Evolutionary conservation across 495 filamentous ascomycete genomes (phyloP).

Genomic region (Neurospora sublineolata): DNA sequence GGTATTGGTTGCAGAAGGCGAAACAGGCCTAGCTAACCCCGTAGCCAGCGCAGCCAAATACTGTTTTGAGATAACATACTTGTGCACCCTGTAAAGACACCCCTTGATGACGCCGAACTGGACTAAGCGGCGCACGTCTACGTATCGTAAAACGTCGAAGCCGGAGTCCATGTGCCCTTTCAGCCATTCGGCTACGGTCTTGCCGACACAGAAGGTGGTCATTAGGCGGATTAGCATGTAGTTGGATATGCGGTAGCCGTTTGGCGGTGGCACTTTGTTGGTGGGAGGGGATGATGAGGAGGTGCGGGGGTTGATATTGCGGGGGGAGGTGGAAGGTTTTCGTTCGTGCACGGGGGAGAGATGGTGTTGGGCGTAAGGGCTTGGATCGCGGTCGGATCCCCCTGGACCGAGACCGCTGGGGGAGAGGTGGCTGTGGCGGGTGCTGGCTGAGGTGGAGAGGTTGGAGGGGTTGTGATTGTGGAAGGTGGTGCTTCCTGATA

Average conservation of each 20-base stretch:
- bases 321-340: not conserved
- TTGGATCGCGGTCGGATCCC: not conserved
- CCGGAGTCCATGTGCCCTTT: constrained; percentile 50
- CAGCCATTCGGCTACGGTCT: constrained; percentile 73
- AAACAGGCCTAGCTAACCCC: constrained; percentile 20
- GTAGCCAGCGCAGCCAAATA: constrained; percentile 33
- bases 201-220: constrained; percentile 62
- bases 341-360: not conserved
- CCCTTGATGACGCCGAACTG: constrained; percentile 95
- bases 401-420: not conserved
- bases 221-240: constrained; percentile 60
- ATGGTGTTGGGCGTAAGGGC: not conserved
- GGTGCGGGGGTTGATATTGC: not conserved
- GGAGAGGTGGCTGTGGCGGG: not conserved
- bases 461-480: not conserved
- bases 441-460: not conserved
- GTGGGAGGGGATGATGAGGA: not conserved
- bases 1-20: not conserved
- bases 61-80: constrained; percentile 62
- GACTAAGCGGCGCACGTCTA: constrained; percentile 84
- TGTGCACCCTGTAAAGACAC: constrained; percentile 87
- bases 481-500: not conserved
- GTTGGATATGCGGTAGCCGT: constrained; percentile 30
- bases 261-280: not conserved
- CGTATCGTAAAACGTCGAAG: constrained; percentile 47